Conservation (phyloP, 2,329 filamentous ascomycete genomes). For the Tolypocladium sp. region DNA sequence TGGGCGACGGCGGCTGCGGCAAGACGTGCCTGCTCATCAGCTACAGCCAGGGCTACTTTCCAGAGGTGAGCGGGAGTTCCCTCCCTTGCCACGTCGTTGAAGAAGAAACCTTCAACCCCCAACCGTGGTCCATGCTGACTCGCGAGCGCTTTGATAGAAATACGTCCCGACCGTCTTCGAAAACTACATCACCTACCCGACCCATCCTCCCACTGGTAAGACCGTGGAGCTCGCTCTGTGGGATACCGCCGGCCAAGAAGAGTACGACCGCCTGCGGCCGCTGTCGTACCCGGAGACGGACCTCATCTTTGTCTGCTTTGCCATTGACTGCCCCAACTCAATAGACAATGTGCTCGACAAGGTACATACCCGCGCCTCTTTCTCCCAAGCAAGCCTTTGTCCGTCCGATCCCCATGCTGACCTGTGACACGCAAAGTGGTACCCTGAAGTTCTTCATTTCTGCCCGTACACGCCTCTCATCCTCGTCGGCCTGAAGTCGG, state of each 20-base stretch:
- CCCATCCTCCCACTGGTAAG: conserved; percentile 80
- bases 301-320: conserved; percentile 96
- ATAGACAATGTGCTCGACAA: conserved; percentile 98
- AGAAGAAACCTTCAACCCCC: background rate
- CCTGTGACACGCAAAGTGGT: conserved; percentile 60
- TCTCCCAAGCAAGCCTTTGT: background rate
- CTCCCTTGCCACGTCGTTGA: background rate
- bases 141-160: conserved; percentile 56
- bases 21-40: conserved; percentile 98
- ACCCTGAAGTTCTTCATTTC: conserved; percentile 97
- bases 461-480: conserved; percentile 95
- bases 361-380: conserved; percentile 39
- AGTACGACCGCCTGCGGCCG: conserved; percentile 92
- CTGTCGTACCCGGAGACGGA: conserved; percentile 98
- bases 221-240: conserved; percentile 93
- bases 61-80: conserved; percentile 61
- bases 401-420: conserved; percentile 2
- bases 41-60: conserved; percentile 97
- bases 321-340: conserved; percentile 96
- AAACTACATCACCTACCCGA: conserved; percentile 98
- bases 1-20: conserved; percentile 94
- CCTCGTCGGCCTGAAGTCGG: conserved; percentile 92
- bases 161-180: conserved; percentile 99
- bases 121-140: conserved; percentile 1
- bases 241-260: conserved; percentile 98